phyloP scores from a whole-genome alignment of 345 rosid genomes.

The Populus tremula region DNA sequence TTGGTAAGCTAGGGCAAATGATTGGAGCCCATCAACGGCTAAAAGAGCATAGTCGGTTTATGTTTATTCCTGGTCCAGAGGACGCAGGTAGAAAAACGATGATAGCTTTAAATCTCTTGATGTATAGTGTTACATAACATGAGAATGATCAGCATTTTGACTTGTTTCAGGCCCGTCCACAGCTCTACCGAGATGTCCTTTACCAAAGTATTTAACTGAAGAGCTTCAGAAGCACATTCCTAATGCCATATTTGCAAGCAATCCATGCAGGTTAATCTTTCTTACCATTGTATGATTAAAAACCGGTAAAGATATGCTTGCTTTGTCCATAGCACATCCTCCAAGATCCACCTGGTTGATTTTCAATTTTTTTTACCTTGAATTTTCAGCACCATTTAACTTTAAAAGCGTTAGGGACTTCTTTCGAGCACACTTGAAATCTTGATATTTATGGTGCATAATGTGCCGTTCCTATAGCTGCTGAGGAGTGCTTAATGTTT shows the following conservation, averaged over 20 bases:
- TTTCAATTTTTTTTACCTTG: background rate
- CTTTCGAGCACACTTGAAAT: background rate
- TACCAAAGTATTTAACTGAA: constrained; percentile 71
- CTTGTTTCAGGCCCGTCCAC: constrained; percentile 75
- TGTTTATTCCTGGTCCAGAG: constrained; percentile 88
- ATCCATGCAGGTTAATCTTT: constrained; percentile 88
- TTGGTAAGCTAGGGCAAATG: constrained; percentile 78
- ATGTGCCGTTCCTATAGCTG: background rate
- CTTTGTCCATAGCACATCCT: background rate
- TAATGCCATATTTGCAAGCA: constrained; percentile 77
- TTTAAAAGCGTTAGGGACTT: background rate
- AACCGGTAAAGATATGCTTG: background rate
- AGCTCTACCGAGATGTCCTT: constrained; percentile 70
- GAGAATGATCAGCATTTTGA: constrained; percentile 16
- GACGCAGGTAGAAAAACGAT: constrained; percentile 64
- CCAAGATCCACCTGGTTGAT: background rate
- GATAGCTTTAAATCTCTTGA: background rate
- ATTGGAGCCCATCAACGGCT: constrained; percentile 70
- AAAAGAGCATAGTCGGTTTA: constrained; percentile 72
- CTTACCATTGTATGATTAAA: background rate
- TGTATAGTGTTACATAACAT: background rate
- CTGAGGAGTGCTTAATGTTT: constrained; percentile 1
- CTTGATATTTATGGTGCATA: background rate
- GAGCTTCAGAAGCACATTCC: constrained; percentile 69
- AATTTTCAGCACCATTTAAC: background rate